Evolutionary conservation across 805 yeast genomes (phyloP).

Genomic region (Torulaspora quercuum): DNA sequence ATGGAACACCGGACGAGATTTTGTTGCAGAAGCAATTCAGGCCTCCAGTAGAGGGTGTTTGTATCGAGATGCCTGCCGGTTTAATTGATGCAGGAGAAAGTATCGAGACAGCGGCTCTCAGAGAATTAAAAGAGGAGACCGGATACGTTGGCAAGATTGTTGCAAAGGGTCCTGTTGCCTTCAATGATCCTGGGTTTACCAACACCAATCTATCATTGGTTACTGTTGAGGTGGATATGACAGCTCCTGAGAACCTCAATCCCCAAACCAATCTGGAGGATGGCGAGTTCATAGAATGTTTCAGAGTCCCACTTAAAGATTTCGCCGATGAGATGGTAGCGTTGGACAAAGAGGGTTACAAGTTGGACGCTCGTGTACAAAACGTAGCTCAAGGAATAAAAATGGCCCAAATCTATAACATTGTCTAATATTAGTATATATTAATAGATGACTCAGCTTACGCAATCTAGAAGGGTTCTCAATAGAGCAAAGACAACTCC

Average conservation of each 20-base stretch:
- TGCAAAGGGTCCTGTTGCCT: constrained; percentile 48
- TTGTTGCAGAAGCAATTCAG: constrained; percentile 86
- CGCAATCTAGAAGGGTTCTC: no score
- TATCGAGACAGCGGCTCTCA: constrained; percentile 71
- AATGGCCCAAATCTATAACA: constrained; percentile 44
- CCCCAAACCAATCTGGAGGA: constrained; percentile 82
- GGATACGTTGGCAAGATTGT: constrained; percentile 75
- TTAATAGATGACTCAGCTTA: no score
- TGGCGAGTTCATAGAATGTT: constrained; percentile 88
- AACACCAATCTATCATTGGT: constrained; percentile 84
- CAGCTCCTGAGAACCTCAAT: constrained; percentile 57
- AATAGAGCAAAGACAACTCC: neutral
- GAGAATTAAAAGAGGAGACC: constrained; percentile 90
- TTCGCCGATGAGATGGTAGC: constrained; percentile 53
- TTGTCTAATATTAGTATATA: neutral
- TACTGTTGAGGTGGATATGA: constrained; percentile 70
- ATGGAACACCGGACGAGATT: constrained; percentile 47
- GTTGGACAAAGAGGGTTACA: constrained; percentile 62
- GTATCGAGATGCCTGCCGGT: constrained; percentile 95
- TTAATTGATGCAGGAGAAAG: constrained; percentile 81
- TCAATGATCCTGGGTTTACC: constrained; percentile 83
- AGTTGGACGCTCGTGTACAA: constrained; percentile 82
- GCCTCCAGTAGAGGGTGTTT: constrained; percentile 85
- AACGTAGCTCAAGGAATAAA: constrained; percentile 79
- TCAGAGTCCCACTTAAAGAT: constrained; percentile 59